Conservation (phyloP, 1,284 basidiomycete species). For the Trametes polyzona region DNA sequence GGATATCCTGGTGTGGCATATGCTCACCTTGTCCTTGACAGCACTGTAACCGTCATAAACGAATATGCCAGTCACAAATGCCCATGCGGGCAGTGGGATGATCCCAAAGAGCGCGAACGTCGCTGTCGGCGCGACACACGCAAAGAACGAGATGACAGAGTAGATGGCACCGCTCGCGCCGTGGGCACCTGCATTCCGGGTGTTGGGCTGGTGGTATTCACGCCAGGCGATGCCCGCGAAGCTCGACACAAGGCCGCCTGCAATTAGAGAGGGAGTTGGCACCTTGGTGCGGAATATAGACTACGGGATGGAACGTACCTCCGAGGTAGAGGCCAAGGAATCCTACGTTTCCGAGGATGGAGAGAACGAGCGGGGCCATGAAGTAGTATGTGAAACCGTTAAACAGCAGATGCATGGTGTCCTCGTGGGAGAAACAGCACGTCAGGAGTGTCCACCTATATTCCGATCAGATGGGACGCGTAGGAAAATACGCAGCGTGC, state of each 20-base stretch:
- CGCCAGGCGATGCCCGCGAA: constrained; percentile 65
- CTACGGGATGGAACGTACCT: constrained; percentile 44
- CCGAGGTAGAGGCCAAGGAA: constrained; percentile 83
- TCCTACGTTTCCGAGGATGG: constrained; percentile 66
- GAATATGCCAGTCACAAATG: constrained; percentile 75
- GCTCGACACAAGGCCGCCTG: constrained; percentile 69
- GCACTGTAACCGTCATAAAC: constrained; percentile 66
- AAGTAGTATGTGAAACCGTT: constrained; percentile 85
- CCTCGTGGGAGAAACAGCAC: constrained; percentile 73
- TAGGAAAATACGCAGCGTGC: constrained; percentile 33
- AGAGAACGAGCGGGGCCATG: constrained; percentile 74
- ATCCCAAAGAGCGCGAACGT: constrained; percentile 83
- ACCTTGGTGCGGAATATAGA: background rate
- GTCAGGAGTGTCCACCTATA: constrained; percentile 83
- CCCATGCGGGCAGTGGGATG: constrained; percentile 86
- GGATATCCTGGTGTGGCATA: constrained; percentile 14
- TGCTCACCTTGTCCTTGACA: constrained; percentile 45
- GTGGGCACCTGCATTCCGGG: constrained; percentile 44
- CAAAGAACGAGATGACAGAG: constrained; percentile 72
- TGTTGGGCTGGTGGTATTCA: constrained; percentile 18
- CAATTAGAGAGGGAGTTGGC: too few species aligned
- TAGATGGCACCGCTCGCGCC: constrained; percentile 87
- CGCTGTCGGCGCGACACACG: constrained; percentile 69
- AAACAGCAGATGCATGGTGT: constrained; percentile 68
- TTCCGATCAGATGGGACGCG: background rate